Conservation (phyloP, 169 alveolate species). For the Plasmodium vivax region DNA sequence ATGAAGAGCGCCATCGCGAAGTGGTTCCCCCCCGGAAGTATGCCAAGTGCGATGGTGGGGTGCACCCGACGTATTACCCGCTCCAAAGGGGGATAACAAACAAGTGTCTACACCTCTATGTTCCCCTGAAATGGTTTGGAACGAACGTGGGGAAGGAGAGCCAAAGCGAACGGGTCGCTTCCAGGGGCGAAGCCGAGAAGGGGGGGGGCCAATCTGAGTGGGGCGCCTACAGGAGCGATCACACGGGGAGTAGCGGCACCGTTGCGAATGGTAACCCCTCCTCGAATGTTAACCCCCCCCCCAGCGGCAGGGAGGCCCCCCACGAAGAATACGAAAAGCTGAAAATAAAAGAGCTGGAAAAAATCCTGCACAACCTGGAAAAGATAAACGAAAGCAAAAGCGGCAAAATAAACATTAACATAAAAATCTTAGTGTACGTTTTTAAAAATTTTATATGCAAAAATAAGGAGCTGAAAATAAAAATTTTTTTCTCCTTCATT, state of each 20-base stretch:
- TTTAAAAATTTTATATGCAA: slow-evolving; percentile 70
- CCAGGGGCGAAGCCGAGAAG: not conserved
- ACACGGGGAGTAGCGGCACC: not conserved
- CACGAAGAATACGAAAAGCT: not conserved
- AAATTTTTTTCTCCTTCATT: slow-evolving; percentile 57
- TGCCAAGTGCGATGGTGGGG: not conserved
- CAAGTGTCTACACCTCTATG: not conserved
- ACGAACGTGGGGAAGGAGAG: not conserved
- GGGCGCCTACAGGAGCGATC: not conserved
- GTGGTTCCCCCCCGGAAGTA: not conserved
- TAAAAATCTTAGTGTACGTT: slow-evolving; percentile 63
- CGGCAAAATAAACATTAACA: slow-evolving; percentile 49
- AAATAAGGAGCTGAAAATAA: slow-evolving; percentile 62
- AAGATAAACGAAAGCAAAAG: slow-evolving; percentile 31
- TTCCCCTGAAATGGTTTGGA: not conserved
- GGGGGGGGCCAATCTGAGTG: not conserved
- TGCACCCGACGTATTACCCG: not conserved
- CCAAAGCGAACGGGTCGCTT: not conserved
- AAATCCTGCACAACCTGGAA: slow-evolving; percentile 20
- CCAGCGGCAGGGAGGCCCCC: not conserved
- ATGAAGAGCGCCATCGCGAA: not conserved
- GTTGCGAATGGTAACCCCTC: not conserved
- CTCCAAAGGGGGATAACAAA: not conserved
- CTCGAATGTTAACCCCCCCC: not conserved
- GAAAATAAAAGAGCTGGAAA: slow-evolving; percentile 46